phyloP scores from a whole-genome alignment of 768 basidiomycete species.

The Boletellus sp. region DNA sequence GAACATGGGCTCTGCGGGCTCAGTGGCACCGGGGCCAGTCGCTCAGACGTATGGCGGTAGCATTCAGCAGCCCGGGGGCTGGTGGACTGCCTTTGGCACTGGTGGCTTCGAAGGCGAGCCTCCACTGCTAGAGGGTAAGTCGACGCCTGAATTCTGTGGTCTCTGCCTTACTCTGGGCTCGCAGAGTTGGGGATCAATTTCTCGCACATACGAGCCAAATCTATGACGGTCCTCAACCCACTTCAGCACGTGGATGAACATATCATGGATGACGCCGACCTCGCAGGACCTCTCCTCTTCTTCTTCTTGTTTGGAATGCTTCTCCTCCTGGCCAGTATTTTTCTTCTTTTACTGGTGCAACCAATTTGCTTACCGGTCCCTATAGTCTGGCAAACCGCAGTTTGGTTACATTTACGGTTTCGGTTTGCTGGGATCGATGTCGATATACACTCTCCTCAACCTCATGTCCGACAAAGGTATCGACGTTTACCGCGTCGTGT shows the following conservation, averaged over 20 bases:
- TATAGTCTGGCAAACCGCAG: slow-evolving; percentile 94
- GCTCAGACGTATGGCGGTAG: slow-evolving; percentile 60
- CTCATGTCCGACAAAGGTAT: slow-evolving; percentile 95
- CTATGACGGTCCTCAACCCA: slow-evolving; percentile 93
- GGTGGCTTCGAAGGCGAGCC: slow-evolving; percentile 96
- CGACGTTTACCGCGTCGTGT: slow-evolving; percentile 91
- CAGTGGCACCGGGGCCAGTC: slow-evolving; percentile 44
- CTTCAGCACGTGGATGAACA: slow-evolving; percentile 76
- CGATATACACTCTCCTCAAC: slow-evolving; percentile 92
- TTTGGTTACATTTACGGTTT: slow-evolving; percentile 99
- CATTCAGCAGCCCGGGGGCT: slow-evolving; percentile 70
- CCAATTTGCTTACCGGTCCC: neutral
- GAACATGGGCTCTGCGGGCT: slow-evolving; percentile 53
- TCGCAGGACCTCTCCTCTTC: slow-evolving; percentile 94
- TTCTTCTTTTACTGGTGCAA: neutral
- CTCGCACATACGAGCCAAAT: slow-evolving; percentile 90
- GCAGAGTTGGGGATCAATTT: slow-evolving; percentile 98
- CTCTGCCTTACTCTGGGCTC: neutral
- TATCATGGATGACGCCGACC: slow-evolving; percentile 99
- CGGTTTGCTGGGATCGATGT: slow-evolving; percentile 87
- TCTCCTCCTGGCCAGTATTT: slow-evolving; percentile 75
- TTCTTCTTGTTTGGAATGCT: slow-evolving; percentile 93
- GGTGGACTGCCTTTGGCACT: slow-evolving; percentile 97
- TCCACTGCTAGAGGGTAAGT: slow-evolving; percentile 86
- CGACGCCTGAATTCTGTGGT: neutral